A percentile compares a stretch with the other conserved stretches of the same genome.
Evolutionary conservation across 1,284 basidiomycete genomes (phyloP).

Genomic region (Rhodotorula sp.): DNA sequence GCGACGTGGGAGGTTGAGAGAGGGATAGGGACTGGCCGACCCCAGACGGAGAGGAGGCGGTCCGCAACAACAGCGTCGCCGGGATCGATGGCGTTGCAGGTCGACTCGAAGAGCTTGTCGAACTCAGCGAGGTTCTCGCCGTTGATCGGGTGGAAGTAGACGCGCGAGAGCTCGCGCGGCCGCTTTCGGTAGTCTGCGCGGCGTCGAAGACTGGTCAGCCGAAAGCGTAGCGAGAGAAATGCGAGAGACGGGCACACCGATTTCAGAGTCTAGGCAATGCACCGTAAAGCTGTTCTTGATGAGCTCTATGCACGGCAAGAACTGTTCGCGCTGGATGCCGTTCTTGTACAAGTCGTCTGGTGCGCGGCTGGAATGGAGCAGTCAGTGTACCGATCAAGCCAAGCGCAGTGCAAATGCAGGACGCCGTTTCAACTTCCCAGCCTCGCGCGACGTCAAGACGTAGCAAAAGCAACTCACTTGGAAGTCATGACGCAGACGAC

Average conservation of each 20-base stretch:
- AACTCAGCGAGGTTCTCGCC: constrained; percentile 67
- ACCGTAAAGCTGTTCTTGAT: constrained; percentile 83
- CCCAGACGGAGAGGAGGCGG: constrained; percentile 80
- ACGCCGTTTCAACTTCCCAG: background rate
- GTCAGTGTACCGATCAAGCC: too few relatives aligned
- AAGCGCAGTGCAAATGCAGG: too few relatives aligned
- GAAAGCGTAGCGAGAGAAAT: too few relatives aligned
- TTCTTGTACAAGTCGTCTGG: constrained; percentile 98
- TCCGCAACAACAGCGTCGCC: constrained; percentile 62
- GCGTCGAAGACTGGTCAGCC: background rate
- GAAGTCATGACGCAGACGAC: constrained; percentile 95
- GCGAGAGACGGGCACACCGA: constrained; percentile 58
- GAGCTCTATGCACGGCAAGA: constrained; percentile 91
- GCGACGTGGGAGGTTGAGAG: constrained; percentile 73
- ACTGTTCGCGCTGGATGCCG: constrained; percentile 95
- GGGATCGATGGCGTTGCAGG: constrained; percentile 58
- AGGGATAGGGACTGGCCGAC: constrained; percentile 74
- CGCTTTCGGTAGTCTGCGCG: constrained; percentile 81
- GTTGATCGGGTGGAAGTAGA: constrained; percentile 81
- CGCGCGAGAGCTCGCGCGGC: constrained; percentile 82
- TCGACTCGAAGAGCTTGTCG: constrained; percentile 74
- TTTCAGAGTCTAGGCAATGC: constrained; percentile 89
- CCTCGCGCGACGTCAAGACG: background rate
- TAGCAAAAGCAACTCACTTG: constrained; percentile 64
- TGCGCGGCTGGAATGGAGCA: constrained; percentile 71